Base-by-base conservation (phyloP, 2,329 filamentous ascomycete species). In the Aspergillus fischeri region DNA sequence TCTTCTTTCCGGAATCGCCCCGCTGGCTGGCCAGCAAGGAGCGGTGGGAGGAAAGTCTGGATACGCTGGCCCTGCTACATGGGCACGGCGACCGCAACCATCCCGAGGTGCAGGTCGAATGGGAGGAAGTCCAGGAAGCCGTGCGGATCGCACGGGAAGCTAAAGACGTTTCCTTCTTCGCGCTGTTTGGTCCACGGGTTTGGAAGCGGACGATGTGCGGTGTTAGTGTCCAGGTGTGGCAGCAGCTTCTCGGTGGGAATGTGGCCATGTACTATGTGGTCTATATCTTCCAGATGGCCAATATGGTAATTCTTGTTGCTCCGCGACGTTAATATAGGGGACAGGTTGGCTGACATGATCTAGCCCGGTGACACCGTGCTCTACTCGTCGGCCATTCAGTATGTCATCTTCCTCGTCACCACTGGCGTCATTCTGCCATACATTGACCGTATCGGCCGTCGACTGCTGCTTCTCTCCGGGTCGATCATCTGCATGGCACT, bases 11-110 rank as follows among this genome's bases (percentile, higher is more conserved):
- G 2, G 80, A 85, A 57, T 86, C 83, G 0, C 84, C 83, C 2
- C 76, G 85, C 61, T 87, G 84, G 84, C 74, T 87, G 5, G 84
- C 83, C 1, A 78, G 79, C 55, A 80, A 85, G 44, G 83, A 85
- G 52, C 79, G 84, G 2, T 83, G 82, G 74, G 79, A 85, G 58
- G 85, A 78, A 48, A 68, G 68, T 1, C 81, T 60, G 58, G 77
- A 57, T 75, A 80, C 78, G 0, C 76, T 87, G 29, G 83, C 83
- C 9, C 68, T 80, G 52, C 78, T 87, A 2, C 85, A 87, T 58
- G 83, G 81, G 2, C 74, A 76, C 1, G 84, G 84, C 4, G 78
- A 86, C 56, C 71, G 75, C 21, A 72, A 80, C 6, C 78, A 85
- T 57, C 81, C 84, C 0, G 63, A 81, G 1, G 83, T 87, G 7